phyloP scores from a whole-genome alignment of 805 yeast genomes.

The Saccharomycopsis fermentans region DNA sequence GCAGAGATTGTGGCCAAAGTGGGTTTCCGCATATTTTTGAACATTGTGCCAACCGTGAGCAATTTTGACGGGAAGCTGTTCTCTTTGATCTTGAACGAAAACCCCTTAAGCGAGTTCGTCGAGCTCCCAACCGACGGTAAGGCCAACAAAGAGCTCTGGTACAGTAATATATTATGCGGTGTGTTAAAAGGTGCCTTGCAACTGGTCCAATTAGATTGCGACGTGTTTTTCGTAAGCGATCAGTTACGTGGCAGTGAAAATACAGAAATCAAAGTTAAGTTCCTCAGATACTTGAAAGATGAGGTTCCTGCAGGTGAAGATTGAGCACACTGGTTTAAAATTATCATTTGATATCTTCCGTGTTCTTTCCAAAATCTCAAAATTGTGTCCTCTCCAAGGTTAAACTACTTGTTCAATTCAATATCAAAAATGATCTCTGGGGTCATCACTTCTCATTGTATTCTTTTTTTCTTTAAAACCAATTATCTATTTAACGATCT shows the following conservation, averaged over 20 bases:
- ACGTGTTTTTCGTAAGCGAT: conserved; percentile 71
- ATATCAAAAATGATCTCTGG: background rate
- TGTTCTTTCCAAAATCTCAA: too few relatives aligned
- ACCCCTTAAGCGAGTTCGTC: conserved; percentile 91
- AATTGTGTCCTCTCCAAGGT: background rate
- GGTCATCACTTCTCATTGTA: too few relatives aligned
- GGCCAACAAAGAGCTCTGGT: conserved; percentile 73
- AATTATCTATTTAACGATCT: background rate
- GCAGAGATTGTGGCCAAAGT: conserved; percentile 78
- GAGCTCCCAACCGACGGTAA: conserved; percentile 79
- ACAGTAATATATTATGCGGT: conserved; percentile 83
- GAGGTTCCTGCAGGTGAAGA: conserved; percentile 98
- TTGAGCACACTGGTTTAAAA: too few relatives aligned
- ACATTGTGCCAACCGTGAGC: conserved; percentile 63
- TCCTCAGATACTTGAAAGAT: conserved; percentile 69
- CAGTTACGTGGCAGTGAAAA: conserved; percentile 69
- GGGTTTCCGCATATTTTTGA: conserved; percentile 85
- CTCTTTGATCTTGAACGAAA: conserved; percentile 64
- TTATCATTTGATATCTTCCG: too few relatives aligned
- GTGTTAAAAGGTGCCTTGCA: conserved; percentile 85
- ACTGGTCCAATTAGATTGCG: conserved; percentile 92
- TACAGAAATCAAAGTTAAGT: conserved; percentile 69
- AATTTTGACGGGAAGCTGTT: conserved; percentile 81
- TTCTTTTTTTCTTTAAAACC: background rate
- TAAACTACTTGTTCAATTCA: background rate